Conservation (phyloP, 2,329 filamentous ascomycete species). For the Fusarium tjaetaba region DNA sequence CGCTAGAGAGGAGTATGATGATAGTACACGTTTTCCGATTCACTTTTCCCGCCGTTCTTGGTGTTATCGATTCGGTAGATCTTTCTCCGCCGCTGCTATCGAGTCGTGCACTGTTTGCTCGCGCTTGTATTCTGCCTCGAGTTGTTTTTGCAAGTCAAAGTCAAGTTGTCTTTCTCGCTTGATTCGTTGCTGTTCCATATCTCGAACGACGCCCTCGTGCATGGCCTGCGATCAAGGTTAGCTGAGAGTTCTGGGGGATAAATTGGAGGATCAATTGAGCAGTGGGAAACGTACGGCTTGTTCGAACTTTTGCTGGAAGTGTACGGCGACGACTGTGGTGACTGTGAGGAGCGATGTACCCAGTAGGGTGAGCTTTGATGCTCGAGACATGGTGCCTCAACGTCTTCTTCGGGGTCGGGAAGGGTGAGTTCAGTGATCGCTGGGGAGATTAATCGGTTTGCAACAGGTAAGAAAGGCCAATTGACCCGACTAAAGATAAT, state of each 20-base stretch:
- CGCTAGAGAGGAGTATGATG: slow-evolving; percentile 26
- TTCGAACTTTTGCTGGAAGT: slow-evolving; percentile 87
- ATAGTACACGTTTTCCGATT: slow-evolving; percentile 6
- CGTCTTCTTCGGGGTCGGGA: too few relatives aligned
- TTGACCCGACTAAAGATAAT: background rate
- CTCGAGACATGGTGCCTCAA: slow-evolving; percentile 92
- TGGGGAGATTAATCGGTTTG: too few relatives aligned
- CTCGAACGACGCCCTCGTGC: slow-evolving; percentile 93
- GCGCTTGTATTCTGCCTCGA: slow-evolving; percentile 92
- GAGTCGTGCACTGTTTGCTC: slow-evolving; percentile 77
- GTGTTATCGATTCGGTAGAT: slow-evolving; percentile 41
- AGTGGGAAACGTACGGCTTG: slow-evolving; percentile 70
- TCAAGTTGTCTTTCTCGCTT: slow-evolving; percentile 93
- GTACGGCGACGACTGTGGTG: slow-evolving; percentile 84
- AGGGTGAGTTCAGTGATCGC: too few relatives aligned
- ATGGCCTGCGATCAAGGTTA: slow-evolving; percentile 72
- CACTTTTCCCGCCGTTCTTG: too few relatives aligned
- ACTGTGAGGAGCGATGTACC: slow-evolving; percentile 80
- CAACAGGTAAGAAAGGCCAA: background rate
- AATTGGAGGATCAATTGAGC: background rate
- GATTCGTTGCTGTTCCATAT: slow-evolving; percentile 91
- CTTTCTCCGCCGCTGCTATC: slow-evolving; percentile 41
- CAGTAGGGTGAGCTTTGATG: slow-evolving; percentile 86
- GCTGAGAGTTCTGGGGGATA: background rate
- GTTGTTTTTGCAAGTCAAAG: slow-evolving; percentile 87